These are phyloP conservation scores for Mycena polygramma DNA, from an alignment of 768 basidiomycete genomes.

Conservation along the genomic window DNA sequence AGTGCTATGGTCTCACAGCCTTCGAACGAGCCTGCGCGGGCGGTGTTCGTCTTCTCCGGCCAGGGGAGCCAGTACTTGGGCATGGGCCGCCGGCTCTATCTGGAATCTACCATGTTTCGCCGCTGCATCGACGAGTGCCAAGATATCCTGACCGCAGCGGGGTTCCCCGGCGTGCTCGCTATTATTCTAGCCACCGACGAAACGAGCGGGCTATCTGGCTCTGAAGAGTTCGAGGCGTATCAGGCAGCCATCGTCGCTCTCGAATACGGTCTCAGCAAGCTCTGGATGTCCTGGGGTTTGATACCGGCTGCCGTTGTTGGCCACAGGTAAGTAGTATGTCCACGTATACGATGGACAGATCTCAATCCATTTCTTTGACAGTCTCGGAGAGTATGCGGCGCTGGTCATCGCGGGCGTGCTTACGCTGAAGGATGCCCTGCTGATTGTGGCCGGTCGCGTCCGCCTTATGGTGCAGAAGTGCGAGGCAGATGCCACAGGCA, in stretches of 20 bases:
- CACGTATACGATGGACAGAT: too few relatives aligned
- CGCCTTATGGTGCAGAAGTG: slow-evolving; percentile 68
- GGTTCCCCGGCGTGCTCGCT: slow-evolving; percentile 64
- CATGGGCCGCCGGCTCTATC: slow-evolving; percentile 74
- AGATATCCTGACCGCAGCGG: slow-evolving; percentile 57
- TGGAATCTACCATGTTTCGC: slow-evolving; percentile 60
- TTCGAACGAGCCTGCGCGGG: background rate
- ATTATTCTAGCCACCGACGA: slow-evolving; percentile 51
- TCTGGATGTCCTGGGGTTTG: slow-evolving; percentile 82
- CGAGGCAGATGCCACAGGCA: slow-evolving; percentile 60
- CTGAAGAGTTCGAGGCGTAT: slow-evolving; percentile 58
- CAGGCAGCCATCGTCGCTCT: slow-evolving; percentile 66
- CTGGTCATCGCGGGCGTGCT: slow-evolving; percentile 73
- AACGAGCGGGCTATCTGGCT: slow-evolving; percentile 37
- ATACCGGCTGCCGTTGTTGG: slow-evolving; percentile 71
- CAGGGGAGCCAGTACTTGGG: slow-evolving; percentile 77
- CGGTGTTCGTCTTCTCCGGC: slow-evolving; percentile 70
- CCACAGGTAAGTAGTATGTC: slow-evolving; percentile 67
- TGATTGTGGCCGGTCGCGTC: slow-evolving; percentile 68
- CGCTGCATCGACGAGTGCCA: slow-evolving; percentile 72
- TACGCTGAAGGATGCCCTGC: slow-evolving; percentile 67
- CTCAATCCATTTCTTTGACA: slow-evolving; percentile 42
- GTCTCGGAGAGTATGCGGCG: slow-evolving; percentile 83
- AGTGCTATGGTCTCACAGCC: slow-evolving; percentile 35
- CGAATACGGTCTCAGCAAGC: slow-evolving; percentile 57